Evolutionary conservation across 2,329 filamentous ascomycete genomes (phyloP).

Genomic region (Talaromyces sp.): DNA sequence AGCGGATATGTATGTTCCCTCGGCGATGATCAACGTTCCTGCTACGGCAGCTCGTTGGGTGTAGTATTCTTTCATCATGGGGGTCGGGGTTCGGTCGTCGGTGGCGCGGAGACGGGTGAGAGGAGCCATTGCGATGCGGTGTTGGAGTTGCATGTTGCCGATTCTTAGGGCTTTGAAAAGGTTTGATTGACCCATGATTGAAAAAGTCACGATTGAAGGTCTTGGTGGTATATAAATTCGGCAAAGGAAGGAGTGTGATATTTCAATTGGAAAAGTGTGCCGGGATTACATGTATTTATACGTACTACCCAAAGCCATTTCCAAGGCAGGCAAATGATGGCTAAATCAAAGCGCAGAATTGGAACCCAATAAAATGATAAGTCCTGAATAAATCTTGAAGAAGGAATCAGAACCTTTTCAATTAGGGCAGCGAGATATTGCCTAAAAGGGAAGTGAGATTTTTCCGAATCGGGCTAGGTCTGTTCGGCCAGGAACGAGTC

Average conservation of each 20-base stretch:
- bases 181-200: constrained; percentile 4
- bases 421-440: constrained; percentile 1
- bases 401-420: background rate
- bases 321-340: background rate
- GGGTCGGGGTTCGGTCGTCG: constrained; percentile 43
- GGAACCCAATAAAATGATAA: too few species aligned
- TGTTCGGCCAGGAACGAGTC: background rate
- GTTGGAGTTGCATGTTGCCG: constrained; percentile 35
- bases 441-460: constrained; percentile 6
- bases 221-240: background rate
- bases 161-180: constrained; percentile 32
- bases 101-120: constrained; percentile 51
- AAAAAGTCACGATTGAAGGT: too few species aligned
- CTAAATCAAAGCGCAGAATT: background rate
- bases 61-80: constrained; percentile 48
- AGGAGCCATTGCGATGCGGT: constrained; percentile 52
- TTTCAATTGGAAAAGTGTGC: background rate
- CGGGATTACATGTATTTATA: background rate
- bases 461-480: background rate
- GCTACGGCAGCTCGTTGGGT: constrained; percentile 48
- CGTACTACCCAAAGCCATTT: background rate
- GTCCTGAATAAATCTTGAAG: too few species aligned
- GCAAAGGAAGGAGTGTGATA: background rate
- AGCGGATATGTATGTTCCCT: constrained; percentile 51
- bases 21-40: constrained; percentile 56